A percentile compares a stretch with the other conserved stretches of the same genome.
These are phyloP conservation scores for Ustilago cynodontis DNA, from an alignment of 1,284 basidiomycete genomes.

Conservation along the genomic window DNA sequence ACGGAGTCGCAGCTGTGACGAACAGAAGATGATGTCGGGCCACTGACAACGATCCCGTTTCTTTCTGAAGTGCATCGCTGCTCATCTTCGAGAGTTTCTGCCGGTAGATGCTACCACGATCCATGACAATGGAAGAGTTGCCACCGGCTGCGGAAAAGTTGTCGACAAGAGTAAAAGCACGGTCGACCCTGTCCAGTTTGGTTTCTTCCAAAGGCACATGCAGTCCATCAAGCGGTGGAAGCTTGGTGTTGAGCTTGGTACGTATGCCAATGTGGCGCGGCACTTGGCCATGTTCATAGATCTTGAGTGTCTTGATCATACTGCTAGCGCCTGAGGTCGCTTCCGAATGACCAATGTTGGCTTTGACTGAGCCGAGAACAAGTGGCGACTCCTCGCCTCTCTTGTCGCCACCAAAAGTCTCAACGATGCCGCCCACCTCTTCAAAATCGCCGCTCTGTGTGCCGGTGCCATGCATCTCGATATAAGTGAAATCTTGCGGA, in stretches of 20 bases:
- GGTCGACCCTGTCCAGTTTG: constrained; percentile 19
- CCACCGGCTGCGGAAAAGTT: constrained; percentile 57
- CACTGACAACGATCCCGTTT: neutral
- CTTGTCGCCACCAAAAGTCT: constrained; percentile 49
- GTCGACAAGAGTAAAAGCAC: constrained; percentile 41
- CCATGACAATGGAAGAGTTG: constrained; percentile 51
- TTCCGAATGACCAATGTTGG: constrained; percentile 56
- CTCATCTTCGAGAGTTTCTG: constrained; percentile 17
- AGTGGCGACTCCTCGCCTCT: constrained; percentile 24
- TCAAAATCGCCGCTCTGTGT: constrained; percentile 55
- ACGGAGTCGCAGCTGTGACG: constrained; percentile 44
- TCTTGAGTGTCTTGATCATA: constrained; percentile 51
- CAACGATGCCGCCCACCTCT: constrained; percentile 54
- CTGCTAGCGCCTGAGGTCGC: constrained; percentile 47
- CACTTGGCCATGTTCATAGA: constrained; percentile 38
- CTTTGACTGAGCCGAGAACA: constrained; percentile 50
- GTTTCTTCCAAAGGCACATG: constrained; percentile 31
- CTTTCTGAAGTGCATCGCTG: constrained; percentile 4
- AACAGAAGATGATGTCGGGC: constrained; percentile 25
- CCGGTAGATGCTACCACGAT: constrained; percentile 28
- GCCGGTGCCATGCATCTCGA: constrained; percentile 57
- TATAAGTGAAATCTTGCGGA: constrained; percentile 36
- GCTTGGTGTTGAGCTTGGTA: constrained; percentile 50
- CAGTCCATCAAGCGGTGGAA: constrained; percentile 44
- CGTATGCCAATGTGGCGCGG: constrained; percentile 52